These are phyloP conservation scores for Pichia deserticola DNA, from an alignment of 805 yeast species.

Conservation along the genomic window DNA sequence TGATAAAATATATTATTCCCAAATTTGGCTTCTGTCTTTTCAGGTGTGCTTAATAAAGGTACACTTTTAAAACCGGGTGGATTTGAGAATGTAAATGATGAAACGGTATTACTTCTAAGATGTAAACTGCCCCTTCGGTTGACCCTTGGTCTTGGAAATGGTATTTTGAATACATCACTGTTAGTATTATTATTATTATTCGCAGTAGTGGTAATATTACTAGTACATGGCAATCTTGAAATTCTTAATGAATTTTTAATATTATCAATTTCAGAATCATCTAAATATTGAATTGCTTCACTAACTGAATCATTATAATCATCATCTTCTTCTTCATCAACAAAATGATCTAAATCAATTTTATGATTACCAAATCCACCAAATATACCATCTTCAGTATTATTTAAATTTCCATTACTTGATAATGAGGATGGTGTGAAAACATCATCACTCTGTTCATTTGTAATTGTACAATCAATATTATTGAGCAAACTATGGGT, in stretches of 20 bases:
- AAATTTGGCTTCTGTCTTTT: slow-evolving; percentile 6
- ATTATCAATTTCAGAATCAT: not conserved
- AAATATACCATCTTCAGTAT: slow-evolving; percentile 14
- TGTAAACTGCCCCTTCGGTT: slow-evolving; percentile 11
- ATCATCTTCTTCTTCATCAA: slow-evolving; percentile 14
- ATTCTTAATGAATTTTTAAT: not conserved
- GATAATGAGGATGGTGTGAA: too few relatives aligned
- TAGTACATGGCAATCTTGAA: not conserved
- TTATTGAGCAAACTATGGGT: not conserved
- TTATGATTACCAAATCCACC: slow-evolving; percentile 21
- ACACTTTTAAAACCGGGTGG: slow-evolving; percentile 6
- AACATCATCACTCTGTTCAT: too few relatives aligned
- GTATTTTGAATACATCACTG: slow-evolving; percentile 10
- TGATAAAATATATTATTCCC: not conserved
- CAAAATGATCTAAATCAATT: slow-evolving; percentile 20
- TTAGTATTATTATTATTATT: not conserved
- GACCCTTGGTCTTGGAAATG: slow-evolving; percentile 5
- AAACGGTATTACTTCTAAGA: slow-evolving; percentile 22
- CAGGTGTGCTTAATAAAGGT: slow-evolving; percentile 9
- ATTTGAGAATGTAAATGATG: slow-evolving; percentile 14
- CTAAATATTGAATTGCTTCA: slow-evolving; percentile 1
- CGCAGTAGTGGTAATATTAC: too few relatives aligned
- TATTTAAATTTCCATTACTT: not conserved
- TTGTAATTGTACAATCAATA: too few relatives aligned
- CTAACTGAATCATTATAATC: not conserved